phyloP scores from a whole-genome alignment of 208 protist species.

The Trypanosoma brucei region DNA sequence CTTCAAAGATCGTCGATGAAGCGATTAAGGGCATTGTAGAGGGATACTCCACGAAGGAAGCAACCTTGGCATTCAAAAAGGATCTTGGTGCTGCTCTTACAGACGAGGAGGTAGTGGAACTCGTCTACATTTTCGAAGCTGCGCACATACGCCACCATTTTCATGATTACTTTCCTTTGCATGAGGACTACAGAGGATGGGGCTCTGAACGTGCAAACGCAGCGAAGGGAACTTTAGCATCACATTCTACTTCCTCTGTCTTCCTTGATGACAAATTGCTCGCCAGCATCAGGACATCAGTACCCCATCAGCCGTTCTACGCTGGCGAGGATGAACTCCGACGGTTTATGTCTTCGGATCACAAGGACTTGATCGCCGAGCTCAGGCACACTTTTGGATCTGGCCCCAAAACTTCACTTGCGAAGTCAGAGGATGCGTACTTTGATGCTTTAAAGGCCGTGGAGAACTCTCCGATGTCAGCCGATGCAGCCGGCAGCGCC shows the following conservation, averaged over 20 bases:
- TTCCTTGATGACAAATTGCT: constrained; percentile 36
- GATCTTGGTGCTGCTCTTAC: constrained; percentile 44
- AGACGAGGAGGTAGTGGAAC: constrained; percentile 65
- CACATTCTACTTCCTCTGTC: neutral
- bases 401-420: constrained; percentile 51
- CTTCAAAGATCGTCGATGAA: constrained; percentile 41
- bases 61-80: constrained; percentile 50
- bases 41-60: constrained; percentile 23
- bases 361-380: constrained; percentile 48
- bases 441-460: constrained; percentile 45
- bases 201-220: constrained; percentile 32
- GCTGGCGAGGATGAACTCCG: constrained; percentile 60
- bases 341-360: constrained; percentile 47
- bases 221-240: constrained; percentile 32
- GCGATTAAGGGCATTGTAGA: constrained; percentile 40
- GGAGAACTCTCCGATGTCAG: constrained; percentile 34
- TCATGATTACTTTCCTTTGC: constrained; percentile 69
- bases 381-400: constrained; percentile 56
- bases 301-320: constrained; percentile 58
- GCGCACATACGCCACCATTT: constrained; percentile 75
- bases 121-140: constrained; percentile 58
- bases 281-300: constrained; percentile 43
- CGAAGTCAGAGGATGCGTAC: constrained; percentile 53
- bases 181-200: constrained; percentile 64
- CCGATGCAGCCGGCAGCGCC: constrained; percentile 45